Percentiles rank a stretch among this genome's conserved stretches.
Evolutionary conservation across 768 basidiomycete species (phyloP).

Genomic region (Collybia mongolica): DNA sequence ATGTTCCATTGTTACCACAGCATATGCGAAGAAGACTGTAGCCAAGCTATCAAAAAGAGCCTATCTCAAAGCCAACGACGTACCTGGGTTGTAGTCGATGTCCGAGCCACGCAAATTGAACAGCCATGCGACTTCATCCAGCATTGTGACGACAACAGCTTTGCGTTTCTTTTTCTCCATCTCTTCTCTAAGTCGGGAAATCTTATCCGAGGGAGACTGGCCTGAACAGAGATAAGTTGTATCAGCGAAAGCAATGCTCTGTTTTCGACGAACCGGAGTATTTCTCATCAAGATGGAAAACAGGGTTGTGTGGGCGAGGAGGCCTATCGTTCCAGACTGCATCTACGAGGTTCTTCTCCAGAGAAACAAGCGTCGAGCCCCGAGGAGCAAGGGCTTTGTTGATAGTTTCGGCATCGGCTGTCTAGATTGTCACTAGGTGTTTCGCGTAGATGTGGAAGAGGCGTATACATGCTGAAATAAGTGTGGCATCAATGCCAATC

Average conservation of each 20-base stretch:
- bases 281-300: slow-evolving; percentile 70
- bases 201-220: slow-evolving; percentile 63
- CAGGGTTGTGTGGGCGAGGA: slow-evolving; percentile 58
- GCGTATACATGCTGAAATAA: slow-evolving; percentile 63
- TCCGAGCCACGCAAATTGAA: slow-evolving; percentile 92
- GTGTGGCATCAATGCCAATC: slow-evolving; percentile 81
- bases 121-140: slow-evolving; percentile 95
- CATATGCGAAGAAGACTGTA: slow-evolving; percentile 90
- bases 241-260: not conserved
- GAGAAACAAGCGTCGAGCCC: slow-evolving; percentile 64
- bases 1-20: slow-evolving; percentile 61
- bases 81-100: slow-evolving; percentile 79
- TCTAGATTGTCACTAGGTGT: not conserved
- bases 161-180: slow-evolving; percentile 60
- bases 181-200: slow-evolving; percentile 63
- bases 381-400: slow-evolving; percentile 50
- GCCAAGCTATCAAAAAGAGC: not conserved
- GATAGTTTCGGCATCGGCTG: slow-evolving; percentile 68
- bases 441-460: too few species aligned
- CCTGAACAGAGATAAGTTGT: slow-evolving; percentile 33
- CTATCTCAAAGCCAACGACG: slow-evolving; percentile 2
- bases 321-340: slow-evolving; percentile 76
- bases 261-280: slow-evolving; percentile 54
- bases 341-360: slow-evolving; percentile 77
- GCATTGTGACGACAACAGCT: slow-evolving; percentile 79